Percentiles rank a stretch among this genome's conserved stretches.
phyloP scores from a whole-genome alignment of 768 basidiomycete species.

The Pluteus cervinus region DNA sequence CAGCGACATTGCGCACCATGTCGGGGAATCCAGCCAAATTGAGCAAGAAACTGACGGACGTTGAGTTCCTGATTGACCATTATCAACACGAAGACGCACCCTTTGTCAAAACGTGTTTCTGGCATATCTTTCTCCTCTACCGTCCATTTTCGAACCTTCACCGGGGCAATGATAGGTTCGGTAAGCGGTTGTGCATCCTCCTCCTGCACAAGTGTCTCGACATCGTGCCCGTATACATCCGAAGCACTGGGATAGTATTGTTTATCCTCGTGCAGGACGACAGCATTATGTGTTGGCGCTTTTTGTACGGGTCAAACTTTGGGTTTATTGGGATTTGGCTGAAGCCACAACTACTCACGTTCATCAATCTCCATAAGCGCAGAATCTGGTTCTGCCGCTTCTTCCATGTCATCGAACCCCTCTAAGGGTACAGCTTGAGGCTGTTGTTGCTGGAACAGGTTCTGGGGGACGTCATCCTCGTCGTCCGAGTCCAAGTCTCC shows the following conservation, averaged over 20 bases:
- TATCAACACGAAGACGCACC: conserved; percentile 52
- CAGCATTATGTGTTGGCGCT: conserved; percentile 79
- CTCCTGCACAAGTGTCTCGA: conserved; percentile 96
- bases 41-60: conserved; percentile 72
- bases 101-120: conserved; percentile 95
- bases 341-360: conserved; percentile 33
- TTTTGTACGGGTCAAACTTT: conserved; percentile 6
- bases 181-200: conserved; percentile 95
- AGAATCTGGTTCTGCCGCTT: conserved; percentile 46
- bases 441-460: conserved; percentile 22
- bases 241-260: conserved; percentile 93
- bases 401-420: conserved; percentile 82
- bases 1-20: conserved; percentile 93
- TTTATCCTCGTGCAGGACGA: conserved; percentile 94
- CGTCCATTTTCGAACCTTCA: conserved; percentile 92
- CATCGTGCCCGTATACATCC: conserved; percentile 89
- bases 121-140: conserved; percentile 96
- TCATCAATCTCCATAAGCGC: conserved; percentile 86
- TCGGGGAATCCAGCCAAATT: conserved; percentile 89
- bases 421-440: conserved; percentile 54
- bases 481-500: conserved; percentile 91
- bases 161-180: conserved; percentile 92
- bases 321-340: conserved; percentile 3
- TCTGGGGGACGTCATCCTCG: conserved; percentile 45
- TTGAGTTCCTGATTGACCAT: conserved; percentile 1